phyloP scores from a whole-genome alignment of 2,329 filamentous ascomycete genomes.

The Aspergillus sp. region DNA sequence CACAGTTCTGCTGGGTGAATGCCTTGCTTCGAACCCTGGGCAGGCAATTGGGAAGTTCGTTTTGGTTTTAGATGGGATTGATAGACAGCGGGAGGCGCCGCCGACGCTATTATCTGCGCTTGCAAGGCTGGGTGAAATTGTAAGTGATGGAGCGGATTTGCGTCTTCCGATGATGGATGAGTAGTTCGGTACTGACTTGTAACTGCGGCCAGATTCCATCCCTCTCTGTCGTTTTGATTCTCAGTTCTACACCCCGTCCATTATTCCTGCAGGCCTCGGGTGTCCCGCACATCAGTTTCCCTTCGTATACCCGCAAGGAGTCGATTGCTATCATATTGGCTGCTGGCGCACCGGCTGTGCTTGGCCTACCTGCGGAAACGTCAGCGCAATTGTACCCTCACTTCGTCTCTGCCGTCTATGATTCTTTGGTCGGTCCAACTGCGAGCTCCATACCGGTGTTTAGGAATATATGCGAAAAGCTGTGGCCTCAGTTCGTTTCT shows the following conservation, averaged over 20 bases:
- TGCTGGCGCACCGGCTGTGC: conserved; percentile 44
- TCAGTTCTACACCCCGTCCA: conserved; percentile 66
- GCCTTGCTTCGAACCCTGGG: conserved; percentile 32
- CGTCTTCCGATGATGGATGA: neutral
- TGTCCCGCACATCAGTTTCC: conserved; percentile 76
- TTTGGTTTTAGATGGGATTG: conserved; percentile 83
- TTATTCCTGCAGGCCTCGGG: conserved; percentile 68
- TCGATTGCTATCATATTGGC: conserved; percentile 74
- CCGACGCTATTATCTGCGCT: conserved; percentile 78
- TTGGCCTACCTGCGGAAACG: conserved; percentile 29
- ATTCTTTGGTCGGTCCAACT: conserved; percentile 77
- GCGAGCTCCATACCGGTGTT: conserved; percentile 77
- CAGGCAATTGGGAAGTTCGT: conserved; percentile 61
- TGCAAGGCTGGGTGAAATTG: conserved; percentile 76
- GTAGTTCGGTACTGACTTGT: neutral
- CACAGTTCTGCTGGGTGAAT: conserved; percentile 64
- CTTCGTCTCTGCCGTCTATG: conserved; percentile 82
- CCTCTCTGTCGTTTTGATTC: conserved; percentile 74
- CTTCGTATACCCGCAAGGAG: conserved; percentile 78
- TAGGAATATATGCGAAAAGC: conserved; percentile 64
- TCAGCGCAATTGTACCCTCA: conserved; percentile 53
- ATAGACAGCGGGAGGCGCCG: conserved; percentile 77
- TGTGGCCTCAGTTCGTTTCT: conserved; percentile 83
- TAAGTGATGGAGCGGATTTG: conserved; percentile 44
- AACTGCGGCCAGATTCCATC: conserved; percentile 65